Conservation (phyloP, 2,329 filamentous ascomycete genomes). For the Triangularia setosa region DNA sequence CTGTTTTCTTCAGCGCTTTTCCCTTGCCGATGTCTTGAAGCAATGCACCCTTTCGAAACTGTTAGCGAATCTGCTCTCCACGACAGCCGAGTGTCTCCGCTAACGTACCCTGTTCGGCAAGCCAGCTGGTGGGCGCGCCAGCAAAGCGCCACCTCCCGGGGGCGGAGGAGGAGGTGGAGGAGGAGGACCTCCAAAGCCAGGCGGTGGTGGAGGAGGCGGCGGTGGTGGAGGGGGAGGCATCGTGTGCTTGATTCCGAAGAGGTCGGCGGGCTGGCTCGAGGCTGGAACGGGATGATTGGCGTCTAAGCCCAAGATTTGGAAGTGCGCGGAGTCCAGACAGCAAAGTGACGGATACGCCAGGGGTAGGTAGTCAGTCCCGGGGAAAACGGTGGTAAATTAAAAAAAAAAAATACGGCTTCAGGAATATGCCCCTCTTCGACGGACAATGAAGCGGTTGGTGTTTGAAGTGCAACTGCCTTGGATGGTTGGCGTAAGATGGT, state of each 20-base stretch:
- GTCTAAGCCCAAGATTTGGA: neutral
- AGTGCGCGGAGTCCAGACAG: neutral
- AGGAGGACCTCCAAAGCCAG: constrained; percentile 54
- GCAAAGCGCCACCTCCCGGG: constrained; percentile 56
- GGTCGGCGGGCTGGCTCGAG: neutral
- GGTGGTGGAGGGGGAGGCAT: constrained; percentile 63
- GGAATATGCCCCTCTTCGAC: neutral
- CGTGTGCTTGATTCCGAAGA: neutral
- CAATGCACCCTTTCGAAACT: constrained; percentile 65
- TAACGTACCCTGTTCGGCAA: constrained; percentile 59
- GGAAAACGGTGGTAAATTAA: neutral
- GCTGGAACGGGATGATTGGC: neutral
- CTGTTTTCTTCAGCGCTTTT: constrained; percentile 72
- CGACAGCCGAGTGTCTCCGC: neutral
- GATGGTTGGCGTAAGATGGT: neutral
- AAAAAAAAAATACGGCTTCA: neutral
- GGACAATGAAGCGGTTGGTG: constrained; percentile 1
- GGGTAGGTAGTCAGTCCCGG: neutral
- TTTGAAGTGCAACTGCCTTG: constrained; percentile 1
- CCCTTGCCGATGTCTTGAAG: constrained; percentile 87
- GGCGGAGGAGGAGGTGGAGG: constrained; percentile 61
- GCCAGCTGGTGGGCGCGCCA: constrained; percentile 48
- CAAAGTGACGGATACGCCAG: neutral
- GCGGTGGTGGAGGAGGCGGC: constrained; percentile 61
- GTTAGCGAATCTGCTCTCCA: constrained; percentile 19